Evolutionary conservation across 169 alveolate genomes (phyloP), one percentile per base, ranked within the genome.

Genomic region (Nephromyces sp.): DNA sequence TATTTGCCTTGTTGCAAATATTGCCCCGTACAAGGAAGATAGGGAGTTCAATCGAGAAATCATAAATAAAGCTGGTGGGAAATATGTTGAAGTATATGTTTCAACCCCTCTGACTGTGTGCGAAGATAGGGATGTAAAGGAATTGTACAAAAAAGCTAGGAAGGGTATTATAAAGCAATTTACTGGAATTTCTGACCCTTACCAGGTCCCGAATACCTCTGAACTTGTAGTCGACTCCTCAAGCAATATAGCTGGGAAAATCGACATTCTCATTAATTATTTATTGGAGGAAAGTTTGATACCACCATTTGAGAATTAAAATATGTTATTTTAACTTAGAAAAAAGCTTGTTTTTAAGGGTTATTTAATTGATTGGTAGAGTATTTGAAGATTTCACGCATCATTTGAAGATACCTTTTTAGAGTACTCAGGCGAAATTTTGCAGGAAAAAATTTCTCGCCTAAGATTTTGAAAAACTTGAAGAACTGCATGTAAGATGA

Each of bases 151-250:
- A 51, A 78, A 78, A 53, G 84, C 84, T 0, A 51, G 84, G 6
- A 67, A 70, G 25, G 84, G 84, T 1, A 32, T 68, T 0, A 74
- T 78, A 25, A 78, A 78, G 30, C 79, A 70, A 24, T 78, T 78
- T 35, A 78, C 84, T 0, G 84, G 84, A 0, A 66, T 78, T 0
- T 66, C 75, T 8, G 84, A 78, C 28, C 84, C 84, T 5, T 78
- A 72, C 51, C 79, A 78, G 68, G 68, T 74, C 0, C 84, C 84
- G 2, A 53, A 32, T 35, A 21, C 57, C 2, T 67, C 84, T 3
- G 84, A 78, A 24, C 35, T 78, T 1, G 68, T 68, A 0, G 27
- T 78, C 6, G 79, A 78, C 61, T 33, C 69, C 24, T 68, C 76
- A 31, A 31, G 68, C 4, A 51, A 77, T 34, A 21, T 77, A 8